Base-by-base conservation (phyloP, 177 flowering plant species). In the Vitis hybrid region DNA sequence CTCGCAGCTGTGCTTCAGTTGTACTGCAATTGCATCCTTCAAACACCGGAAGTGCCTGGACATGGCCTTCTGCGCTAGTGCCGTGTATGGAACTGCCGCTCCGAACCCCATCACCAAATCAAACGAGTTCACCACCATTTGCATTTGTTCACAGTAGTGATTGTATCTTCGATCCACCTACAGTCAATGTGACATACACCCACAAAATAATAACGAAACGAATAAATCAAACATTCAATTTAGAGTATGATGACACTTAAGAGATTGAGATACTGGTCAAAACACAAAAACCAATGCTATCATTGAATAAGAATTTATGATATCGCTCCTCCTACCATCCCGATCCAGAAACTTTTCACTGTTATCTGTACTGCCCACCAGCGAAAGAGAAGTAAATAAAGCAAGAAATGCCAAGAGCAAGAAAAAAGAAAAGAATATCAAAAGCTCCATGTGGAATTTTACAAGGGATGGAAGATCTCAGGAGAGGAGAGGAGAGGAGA, bases 21-120 rank as follows among this genome's bases (percentile, higher is more conserved):
- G 95, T 4, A 83, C 87, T 0, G 79, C 72, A 15, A 96, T 84
- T 3, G 97, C 92, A 47, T 94, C 97, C 72, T 94, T 96, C 1
- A 92, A 77, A 69, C 97, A 94, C 75, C 99, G 77, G 67, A 96
- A 96, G 67, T 96, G 99, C 58, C 97, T 68, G 1, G 99, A 94
- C 99, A 96, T 96, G 3, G 99, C 99, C 82, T 94, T 96, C 73
- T 86, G 97, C 13, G 99, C 97, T 6, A 96, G 79, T 6, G 90
- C 78, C 1, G 98, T 94, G 87, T 96, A 94, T 2, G 98, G 98
- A 1, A 86, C 82, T 0, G 99, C 97, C 1, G 98, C 87, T 1
- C 97, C 97, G 54, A 77, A 94, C 0, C 98, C 99, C 97, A 94
- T 89, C 56, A 94, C 95, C 19, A 90, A 69, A 55, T 96, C 99